Evolutionary conservation across 106 monocot genomes (phyloP).

Genomic region (Gastrodia elata): DNA sequence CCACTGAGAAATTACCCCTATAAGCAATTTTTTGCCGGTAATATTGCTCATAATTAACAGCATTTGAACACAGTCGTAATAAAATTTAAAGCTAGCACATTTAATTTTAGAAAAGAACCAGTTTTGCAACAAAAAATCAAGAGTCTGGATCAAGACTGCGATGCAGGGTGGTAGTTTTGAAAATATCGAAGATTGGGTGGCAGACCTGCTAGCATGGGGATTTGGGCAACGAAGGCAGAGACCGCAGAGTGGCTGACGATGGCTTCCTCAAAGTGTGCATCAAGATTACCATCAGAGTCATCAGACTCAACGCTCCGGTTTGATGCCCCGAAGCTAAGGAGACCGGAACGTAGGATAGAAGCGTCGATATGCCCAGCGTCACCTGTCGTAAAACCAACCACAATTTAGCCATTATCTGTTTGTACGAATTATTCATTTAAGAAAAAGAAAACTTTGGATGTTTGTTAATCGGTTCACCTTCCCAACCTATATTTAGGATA

Average conservation of each 20-base stretch:
- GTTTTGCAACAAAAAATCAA: no score
- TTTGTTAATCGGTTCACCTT: no score
- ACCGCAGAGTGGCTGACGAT: slow-evolving; percentile 52
- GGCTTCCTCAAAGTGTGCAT: slow-evolving; percentile 81
- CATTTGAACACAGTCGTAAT: no score
- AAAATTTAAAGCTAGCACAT: no score
- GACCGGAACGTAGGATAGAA: slow-evolving; percentile 73
- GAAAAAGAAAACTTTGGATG: not conserved
- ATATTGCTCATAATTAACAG: no score
- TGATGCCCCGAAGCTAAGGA: slow-evolving; percentile 88
- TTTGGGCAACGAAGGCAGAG: slow-evolving; percentile 48
- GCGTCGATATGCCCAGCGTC: slow-evolving; percentile 79
- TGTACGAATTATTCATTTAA: not conserved
- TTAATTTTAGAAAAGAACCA: no score
- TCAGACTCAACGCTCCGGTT: slow-evolving; percentile 81
- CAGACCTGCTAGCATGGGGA: not conserved
- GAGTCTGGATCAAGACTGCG: no score
- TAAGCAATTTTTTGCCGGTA: no score
- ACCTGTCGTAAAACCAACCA: slow-evolving; percentile 29
- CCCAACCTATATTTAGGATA: no score
- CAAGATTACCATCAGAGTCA: slow-evolving; percentile 62
- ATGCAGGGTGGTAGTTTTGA: no score
- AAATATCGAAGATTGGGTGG: no score
- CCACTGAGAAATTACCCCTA: no score
- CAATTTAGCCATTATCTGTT: not conserved